Conservation (phyloP, 805 yeast species). For the Tetrapisispora namnaoensis region DNA sequence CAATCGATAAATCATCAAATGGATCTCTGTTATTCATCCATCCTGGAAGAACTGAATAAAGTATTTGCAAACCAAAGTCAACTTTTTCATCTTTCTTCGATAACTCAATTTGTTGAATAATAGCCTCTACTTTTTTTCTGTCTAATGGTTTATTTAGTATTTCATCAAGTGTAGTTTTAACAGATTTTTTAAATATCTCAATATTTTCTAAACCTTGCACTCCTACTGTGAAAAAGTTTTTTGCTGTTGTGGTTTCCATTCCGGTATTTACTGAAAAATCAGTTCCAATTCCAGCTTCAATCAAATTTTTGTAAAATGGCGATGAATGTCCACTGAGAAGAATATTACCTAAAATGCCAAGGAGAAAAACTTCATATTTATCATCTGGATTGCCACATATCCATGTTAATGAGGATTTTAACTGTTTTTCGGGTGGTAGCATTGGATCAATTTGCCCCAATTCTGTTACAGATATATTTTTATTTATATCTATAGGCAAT, state of each 20-base stretch:
- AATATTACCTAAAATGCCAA: conserved; percentile 60
- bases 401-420: conserved; percentile 84
- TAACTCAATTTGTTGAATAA: conserved; percentile 80
- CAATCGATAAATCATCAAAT: conserved; percentile 55
- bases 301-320: conserved; percentile 74
- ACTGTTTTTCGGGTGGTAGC: conserved; percentile 55
- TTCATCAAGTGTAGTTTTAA: conserved; percentile 39
- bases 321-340: conserved; percentile 88
- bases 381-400: conserved; percentile 64
- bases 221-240: conserved; percentile 75
- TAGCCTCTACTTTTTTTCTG: conserved; percentile 61
- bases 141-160: conserved; percentile 40
- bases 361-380: conserved; percentile 57
- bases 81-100: conserved; percentile 79
- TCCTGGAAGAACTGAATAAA: conserved; percentile 67
- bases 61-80: conserved; percentile 73
- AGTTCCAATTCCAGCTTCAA: conserved; percentile 75
- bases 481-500: conserved; percentile 39
- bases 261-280: conserved; percentile 88
- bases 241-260: conserved; percentile 68
- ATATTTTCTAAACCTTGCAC: conserved; percentile 62
- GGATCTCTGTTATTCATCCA: conserved; percentile 84
- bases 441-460: conserved; percentile 80
- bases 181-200: conserved; percentile 36
- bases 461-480: conserved; percentile 28